These are phyloP conservation scores for Tetraselmis striata DNA, from an alignment of 139 green algal species.

Conservation along the genomic window DNA sequence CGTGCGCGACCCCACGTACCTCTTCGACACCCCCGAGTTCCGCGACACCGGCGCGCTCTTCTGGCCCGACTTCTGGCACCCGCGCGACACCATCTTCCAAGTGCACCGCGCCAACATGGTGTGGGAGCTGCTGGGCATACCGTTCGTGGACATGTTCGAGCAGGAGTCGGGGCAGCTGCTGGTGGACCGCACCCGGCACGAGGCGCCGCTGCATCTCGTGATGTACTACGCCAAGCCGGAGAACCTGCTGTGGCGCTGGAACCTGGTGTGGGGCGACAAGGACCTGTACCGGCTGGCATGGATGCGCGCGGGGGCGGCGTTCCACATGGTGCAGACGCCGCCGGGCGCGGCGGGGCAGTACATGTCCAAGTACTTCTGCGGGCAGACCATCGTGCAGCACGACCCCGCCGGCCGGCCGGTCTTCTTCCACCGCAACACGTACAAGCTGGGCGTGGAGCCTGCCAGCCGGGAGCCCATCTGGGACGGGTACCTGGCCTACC, in stretches of 20 bases:
- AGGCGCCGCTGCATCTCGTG: background rate
- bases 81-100: background rate
- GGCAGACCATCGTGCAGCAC: background rate
- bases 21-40: constrained; percentile 38
- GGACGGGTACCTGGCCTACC: background rate
- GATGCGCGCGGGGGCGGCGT: background rate
- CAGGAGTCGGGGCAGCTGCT: constrained; percentile 10
- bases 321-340: background rate
- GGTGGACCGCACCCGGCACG: background rate
- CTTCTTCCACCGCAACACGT: background rate
- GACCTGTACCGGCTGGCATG: background rate
- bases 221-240: background rate
- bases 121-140: background rate
- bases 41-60: constrained; percentile 38
- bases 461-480: background rate
- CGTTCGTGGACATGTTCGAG: background rate
- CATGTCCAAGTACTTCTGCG: background rate
- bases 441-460: background rate
- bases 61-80: constrained; percentile 59
- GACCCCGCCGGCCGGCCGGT: background rate
- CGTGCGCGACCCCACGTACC: constrained; percentile 30
- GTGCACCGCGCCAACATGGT: background rate
- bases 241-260: background rate
- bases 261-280: background rate
- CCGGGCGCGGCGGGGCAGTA: background rate